Evolutionary conservation across 345 rosid species (phyloP), one percentile per base, ranked within the genome.

Genomic region (Eucalyptus urophylla): DNA sequence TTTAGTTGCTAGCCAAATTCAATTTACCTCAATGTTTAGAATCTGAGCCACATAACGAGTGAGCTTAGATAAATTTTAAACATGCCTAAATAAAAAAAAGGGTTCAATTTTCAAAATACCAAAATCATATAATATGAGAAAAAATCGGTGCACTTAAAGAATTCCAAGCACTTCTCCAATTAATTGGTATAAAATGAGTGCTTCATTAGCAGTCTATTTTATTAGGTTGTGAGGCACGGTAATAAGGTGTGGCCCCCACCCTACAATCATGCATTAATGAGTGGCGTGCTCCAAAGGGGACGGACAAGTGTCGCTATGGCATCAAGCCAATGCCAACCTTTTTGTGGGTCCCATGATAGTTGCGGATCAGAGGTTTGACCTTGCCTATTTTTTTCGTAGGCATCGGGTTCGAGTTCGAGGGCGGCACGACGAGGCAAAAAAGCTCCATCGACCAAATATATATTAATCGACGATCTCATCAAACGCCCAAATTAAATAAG

Each of bases 391-490:
- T 24, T 54, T n/a, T 3, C 45, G 16, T 25, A 27, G 25, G 83
- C 47, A 76, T 40, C 83, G 25, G 45, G 14, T 72, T 33, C 81
- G 62, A 33, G 14, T 72, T 33, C 81, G 62, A 33, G 81, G 90
- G 50, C 90, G 86, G 92, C 92, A 90, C 92, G 87, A 89, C 56
- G 80, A 62, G 89, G 83, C 47, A 8, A 25, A 5, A 76, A 76
- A 40, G 83, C 47, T 14, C 47, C 47, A 21, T 40, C 27, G 44
- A 22, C 13, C 27, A 11, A 37, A 76, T 40, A 37, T 37, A 37
- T 76, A 33, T 76, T 76, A 37, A 69, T 69, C 6, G 17, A 17
- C 0, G 11, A 65, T 65, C 76, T n/a, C 17, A 14, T 67, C 76
- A 8, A 67, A 67, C 15, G 33, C 40, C 76, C 40, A 8, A 67